phyloP scores from a whole-genome alignment of 176 grass and related monocot species.

The Cenchrus fungigraminus region DNA sequence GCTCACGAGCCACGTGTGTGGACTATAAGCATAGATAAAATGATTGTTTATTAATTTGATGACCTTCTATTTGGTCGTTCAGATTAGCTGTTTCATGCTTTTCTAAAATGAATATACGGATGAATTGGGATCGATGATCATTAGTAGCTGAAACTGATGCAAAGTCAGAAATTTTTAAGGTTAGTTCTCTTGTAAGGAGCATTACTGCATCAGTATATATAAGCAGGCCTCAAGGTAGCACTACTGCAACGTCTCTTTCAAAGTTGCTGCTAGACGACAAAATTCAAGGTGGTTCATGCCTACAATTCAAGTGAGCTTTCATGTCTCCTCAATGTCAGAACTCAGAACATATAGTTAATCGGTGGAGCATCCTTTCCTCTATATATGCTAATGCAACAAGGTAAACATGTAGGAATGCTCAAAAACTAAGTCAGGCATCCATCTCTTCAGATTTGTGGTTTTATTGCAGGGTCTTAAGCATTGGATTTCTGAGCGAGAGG shows the following conservation, averaged over 20 bases:
- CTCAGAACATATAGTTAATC: slow-evolving; percentile 39
- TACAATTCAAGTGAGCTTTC: too few relatives aligned
- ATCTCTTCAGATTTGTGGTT: slow-evolving; percentile 89
- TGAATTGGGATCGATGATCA: too few relatives aligned
- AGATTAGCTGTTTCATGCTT: too few relatives aligned
- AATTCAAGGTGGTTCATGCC: slow-evolving; percentile 39
- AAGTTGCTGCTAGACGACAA: slow-evolving; percentile 65
- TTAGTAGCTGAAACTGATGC: too few relatives aligned
- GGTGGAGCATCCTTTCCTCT: background rate
- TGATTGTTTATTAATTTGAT: too few relatives aligned
- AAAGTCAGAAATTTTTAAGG: too few relatives aligned
- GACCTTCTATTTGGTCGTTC: too few relatives aligned
- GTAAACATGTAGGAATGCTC: slow-evolving; percentile 72
- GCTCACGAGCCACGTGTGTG: too few relatives aligned
- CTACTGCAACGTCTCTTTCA: slow-evolving; percentile 54
- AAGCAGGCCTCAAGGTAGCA: slow-evolving; percentile 90
- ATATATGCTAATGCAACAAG: background rate
- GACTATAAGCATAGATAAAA: too few relatives aligned
- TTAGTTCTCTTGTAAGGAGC: too few relatives aligned
- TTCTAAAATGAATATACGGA: too few relatives aligned
- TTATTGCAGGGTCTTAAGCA: slow-evolving; percentile 62
- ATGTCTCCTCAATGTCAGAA: slow-evolving; percentile 58
- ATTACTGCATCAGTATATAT: too few relatives aligned
- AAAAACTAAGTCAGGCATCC: slow-evolving; percentile 83
- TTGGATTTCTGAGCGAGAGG: slow-evolving; percentile 69